Evolutionary conservation across 2,329 filamentous ascomycete species (phyloP).

Genomic region (Penicillium sp.): DNA sequence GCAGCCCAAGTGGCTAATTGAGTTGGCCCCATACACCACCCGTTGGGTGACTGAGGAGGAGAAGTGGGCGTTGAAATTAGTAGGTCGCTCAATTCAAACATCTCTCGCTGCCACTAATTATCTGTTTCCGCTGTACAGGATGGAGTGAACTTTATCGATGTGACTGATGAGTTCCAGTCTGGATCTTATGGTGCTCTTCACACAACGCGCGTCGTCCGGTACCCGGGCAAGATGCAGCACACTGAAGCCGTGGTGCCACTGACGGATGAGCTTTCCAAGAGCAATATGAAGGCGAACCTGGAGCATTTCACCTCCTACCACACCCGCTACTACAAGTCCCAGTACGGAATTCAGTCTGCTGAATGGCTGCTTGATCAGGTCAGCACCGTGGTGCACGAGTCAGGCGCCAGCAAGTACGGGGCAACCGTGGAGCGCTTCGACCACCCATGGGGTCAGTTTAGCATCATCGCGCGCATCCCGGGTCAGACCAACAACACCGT

Average conservation of each 20-base stretch:
- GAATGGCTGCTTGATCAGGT: slow-evolving; percentile 82
- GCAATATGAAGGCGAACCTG: slow-evolving; percentile 74
- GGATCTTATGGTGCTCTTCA: slow-evolving; percentile 57
- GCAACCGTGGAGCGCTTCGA: slow-evolving; percentile 72
- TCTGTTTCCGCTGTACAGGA: slow-evolving; percentile 52
- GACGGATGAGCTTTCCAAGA: slow-evolving; percentile 68
- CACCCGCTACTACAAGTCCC: slow-evolving; percentile 60
- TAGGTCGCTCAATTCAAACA: slow-evolving; percentile 47
- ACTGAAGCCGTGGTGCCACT: slow-evolving; percentile 68
- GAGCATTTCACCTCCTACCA: slow-evolving; percentile 65
- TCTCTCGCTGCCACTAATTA: slow-evolving; percentile 1
- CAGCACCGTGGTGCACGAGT: slow-evolving; percentile 66
- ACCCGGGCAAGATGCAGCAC: slow-evolving; percentile 66
- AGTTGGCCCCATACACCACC: slow-evolving; percentile 79
- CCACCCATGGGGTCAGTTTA: slow-evolving; percentile 86
- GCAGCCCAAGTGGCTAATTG: slow-evolving; percentile 70
- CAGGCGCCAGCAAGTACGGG: slow-evolving; percentile 66
- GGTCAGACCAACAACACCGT: slow-evolving; percentile 81
- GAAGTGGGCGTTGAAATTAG: slow-evolving; percentile 87
- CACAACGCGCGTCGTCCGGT: slow-evolving; percentile 53
- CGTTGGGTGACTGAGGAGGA: slow-evolving; percentile 90
- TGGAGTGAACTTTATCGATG: slow-evolving; percentile 90
- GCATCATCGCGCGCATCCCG: slow-evolving; percentile 87
- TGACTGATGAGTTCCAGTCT: slow-evolving; percentile 66
- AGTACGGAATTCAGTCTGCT: slow-evolving; percentile 76